Conservation (phyloP, 2,329 filamentous ascomycete genomes). For the Hymenoscyphus salicellus region DNA sequence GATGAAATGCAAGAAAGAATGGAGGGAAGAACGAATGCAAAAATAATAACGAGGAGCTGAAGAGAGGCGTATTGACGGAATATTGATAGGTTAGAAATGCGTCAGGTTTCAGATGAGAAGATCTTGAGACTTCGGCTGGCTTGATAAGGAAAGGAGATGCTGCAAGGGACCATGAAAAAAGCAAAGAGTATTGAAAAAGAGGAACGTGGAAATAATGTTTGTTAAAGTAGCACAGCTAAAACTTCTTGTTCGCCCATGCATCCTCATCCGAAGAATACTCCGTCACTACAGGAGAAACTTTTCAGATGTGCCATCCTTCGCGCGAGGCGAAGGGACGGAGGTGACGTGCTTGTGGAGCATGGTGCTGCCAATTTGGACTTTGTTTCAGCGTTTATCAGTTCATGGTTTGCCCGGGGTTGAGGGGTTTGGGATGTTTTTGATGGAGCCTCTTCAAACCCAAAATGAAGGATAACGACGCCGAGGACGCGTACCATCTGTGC, state of each 20-base stretch:
- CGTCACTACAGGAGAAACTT: too few relatives aligned
- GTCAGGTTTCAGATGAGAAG: neutral
- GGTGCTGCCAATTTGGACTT: neutral
- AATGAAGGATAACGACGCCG: neutral
- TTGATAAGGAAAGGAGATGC: neutral
- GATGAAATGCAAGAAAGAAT: neutral
- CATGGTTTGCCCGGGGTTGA: neutral
- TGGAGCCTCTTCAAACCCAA: neutral
- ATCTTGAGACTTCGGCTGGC: neutral
- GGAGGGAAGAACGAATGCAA: neutral
- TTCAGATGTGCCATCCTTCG: too few relatives aligned
- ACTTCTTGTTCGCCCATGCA: too few relatives aligned
- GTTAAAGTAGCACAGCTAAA: neutral
- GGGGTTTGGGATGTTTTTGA: neutral
- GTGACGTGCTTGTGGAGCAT: neutral
- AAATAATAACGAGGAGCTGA: neutral
- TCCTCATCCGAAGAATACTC: too few relatives aligned
- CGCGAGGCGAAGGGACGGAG: neutral
- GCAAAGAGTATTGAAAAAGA: neutral
- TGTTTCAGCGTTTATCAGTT: neutral
- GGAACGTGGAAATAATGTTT: neutral
- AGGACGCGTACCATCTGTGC: too few relatives aligned
- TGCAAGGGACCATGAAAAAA: neutral
- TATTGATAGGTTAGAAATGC: neutral
- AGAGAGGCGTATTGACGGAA: neutral